These are phyloP conservation scores for Rheum nobile DNA, from an alignment of 148 eudicot genomes.

Conservation along the genomic window DNA sequence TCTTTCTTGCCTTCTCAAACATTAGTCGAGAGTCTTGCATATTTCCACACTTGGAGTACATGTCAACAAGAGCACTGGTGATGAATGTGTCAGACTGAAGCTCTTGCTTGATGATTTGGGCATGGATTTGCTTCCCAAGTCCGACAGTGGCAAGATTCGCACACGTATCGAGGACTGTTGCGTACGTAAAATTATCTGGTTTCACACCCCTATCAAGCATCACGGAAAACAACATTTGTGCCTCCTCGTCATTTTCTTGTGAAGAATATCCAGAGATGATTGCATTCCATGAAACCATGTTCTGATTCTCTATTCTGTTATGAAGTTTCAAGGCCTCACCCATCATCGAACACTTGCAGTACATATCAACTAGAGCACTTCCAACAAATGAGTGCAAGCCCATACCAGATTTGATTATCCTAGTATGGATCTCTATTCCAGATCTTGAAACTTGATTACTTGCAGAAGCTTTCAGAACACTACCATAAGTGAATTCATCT, in stretches of 20 bases:
- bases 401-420: slow-evolving; percentile 68
- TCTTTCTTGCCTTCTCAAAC: slow-evolving; percentile 47
- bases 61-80: slow-evolving; percentile 77
- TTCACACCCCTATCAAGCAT: slow-evolving; percentile 57
- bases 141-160: slow-evolving; percentile 76
- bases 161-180: slow-evolving; percentile 88
- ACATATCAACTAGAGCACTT: slow-evolving; percentile 86
- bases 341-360: slow-evolving; percentile 66
- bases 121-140: slow-evolving; percentile 88
- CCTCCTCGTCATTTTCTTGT: slow-evolving; percentile 60
- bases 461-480: slow-evolving; percentile 77
- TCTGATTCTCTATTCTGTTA: slow-evolving; percentile 42
- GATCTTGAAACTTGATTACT: slow-evolving; percentile 26
- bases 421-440: slow-evolving; percentile 63
- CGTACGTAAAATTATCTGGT: slow-evolving; percentile 83
- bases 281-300: slow-evolving; percentile 82
- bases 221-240: slow-evolving; percentile 51
- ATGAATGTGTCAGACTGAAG: slow-evolving; percentile 62
- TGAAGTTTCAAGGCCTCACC: slow-evolving; percentile 82
- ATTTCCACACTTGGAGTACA: slow-evolving; percentile 88
- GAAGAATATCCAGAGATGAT: slow-evolving; percentile 65
- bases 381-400: slow-evolving; percentile 69
- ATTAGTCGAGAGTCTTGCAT: slow-evolving; percentile 59
- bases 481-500: slow-evolving; percentile 84
- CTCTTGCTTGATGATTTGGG: slow-evolving; percentile 69